phyloP scores from a whole-genome alignment of 768 basidiomycete species.

The Hemileccinum rubropunctum region DNA sequence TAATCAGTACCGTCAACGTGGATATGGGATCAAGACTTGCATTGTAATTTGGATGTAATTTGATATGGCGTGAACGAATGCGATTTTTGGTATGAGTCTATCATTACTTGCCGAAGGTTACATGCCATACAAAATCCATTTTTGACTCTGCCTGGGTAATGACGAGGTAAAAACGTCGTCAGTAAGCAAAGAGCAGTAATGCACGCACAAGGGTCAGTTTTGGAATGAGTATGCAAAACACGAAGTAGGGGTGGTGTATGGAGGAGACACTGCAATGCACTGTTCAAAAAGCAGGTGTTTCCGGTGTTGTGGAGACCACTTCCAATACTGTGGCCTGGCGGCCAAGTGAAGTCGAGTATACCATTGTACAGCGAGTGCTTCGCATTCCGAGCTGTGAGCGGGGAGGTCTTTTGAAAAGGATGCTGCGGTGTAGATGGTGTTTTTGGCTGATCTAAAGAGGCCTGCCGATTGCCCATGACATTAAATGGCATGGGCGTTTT shows the following conservation, averaged over 20 bases:
- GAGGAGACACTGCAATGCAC: slow-evolving; percentile 87
- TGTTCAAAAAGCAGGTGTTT: slow-evolving; percentile 97
- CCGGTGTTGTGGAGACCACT: slow-evolving; percentile 79
- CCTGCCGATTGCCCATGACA: slow-evolving; percentile 4
- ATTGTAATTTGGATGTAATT: slow-evolving; percentile 66
- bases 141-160: slow-evolving; percentile 38
- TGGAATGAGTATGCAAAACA: slow-evolving; percentile 50
- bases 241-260: slow-evolving; percentile 88
- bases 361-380: slow-evolving; percentile 47
- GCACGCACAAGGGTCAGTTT: slow-evolving; percentile 56
- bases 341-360: slow-evolving; percentile 65
- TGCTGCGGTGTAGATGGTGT: slow-evolving; percentile 25
- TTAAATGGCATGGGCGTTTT: background rate
- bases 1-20: slow-evolving; percentile 4
- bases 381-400: slow-evolving; percentile 18
- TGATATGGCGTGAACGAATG: slow-evolving; percentile 58
- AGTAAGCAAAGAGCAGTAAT: background rate
- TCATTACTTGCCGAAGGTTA: slow-evolving; percentile 54
- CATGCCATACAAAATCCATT: slow-evolving; percentile 79
- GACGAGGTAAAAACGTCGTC: slow-evolving; percentile 9
- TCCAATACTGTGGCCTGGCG: slow-evolving; percentile 44
- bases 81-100: slow-evolving; percentile 47
- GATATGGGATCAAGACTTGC: slow-evolving; percentile 41
- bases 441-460: slow-evolving; percentile 21
- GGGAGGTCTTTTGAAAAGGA: slow-evolving; percentile 28